Evolutionary conservation across 257 asterid genomes (phyloP).

Genomic region (Penstemon newberryi): DNA sequence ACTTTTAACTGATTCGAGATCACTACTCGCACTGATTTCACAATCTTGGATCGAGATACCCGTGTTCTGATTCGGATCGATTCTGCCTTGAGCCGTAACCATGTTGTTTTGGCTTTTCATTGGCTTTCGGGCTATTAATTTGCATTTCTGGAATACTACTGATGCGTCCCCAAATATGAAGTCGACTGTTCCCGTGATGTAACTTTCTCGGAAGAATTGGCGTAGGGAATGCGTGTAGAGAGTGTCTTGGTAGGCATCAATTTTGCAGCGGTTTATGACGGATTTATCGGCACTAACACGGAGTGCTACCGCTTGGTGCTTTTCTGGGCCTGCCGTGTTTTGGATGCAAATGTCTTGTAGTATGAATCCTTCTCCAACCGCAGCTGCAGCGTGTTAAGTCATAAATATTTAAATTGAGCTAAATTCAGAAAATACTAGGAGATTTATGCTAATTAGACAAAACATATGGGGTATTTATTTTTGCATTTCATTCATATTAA

Average conservation of each 20-base stretch:
- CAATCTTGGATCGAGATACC: constrained; percentile 56
- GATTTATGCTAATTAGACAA: no score
- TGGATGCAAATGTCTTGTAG: constrained; percentile 52
- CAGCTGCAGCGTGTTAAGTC: constrained; percentile 36
- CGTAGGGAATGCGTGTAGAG: constrained; percentile 50
- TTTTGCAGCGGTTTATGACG: constrained; percentile 50
- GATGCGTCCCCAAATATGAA: constrained; percentile 69
- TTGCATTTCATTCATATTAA: no score
- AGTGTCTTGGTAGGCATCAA: constrained; percentile 61
- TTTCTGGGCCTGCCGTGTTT: constrained; percentile 64
- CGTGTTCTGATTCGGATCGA: constrained; percentile 57
- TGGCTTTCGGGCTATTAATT: constrained; percentile 42
- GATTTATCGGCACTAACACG: constrained; percentile 56
- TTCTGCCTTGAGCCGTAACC: constrained; percentile 66
- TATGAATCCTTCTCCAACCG: constrained; percentile 49
- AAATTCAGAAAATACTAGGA: no score
- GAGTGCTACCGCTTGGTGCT: constrained; percentile 70
- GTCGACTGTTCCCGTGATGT: constrained; percentile 51
- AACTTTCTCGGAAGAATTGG: constrained; percentile 55
- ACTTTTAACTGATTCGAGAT: constrained; percentile 38
- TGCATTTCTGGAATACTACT: constrained; percentile 50
- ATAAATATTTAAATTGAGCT: no score
- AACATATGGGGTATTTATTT: no score
- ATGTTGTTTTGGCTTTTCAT: constrained; percentile 45
- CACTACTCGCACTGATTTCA: constrained; percentile 34